Percentiles rank a stretch among this genome's conserved stretches.
These are phyloP conservation scores for Alloascoidea africana DNA, from an alignment of 805 yeast species.

Conservation along the genomic window DNA sequence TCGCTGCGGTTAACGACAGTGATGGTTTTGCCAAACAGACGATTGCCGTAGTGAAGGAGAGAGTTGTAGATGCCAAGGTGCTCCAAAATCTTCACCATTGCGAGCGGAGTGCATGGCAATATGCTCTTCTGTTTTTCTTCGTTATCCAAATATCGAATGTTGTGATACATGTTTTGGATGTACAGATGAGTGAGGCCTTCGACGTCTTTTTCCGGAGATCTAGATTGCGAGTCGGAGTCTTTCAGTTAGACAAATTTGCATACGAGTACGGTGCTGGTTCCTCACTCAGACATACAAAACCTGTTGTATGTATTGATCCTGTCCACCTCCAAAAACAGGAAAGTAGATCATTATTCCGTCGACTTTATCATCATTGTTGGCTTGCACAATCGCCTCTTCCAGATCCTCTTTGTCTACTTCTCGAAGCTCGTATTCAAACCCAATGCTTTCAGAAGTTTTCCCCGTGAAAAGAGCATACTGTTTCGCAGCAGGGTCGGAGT, in stretches of 20 bases:
- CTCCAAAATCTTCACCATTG: slow-evolving; percentile 86
- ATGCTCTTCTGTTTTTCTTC: slow-evolving; percentile 59
- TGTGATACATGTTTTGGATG: slow-evolving; percentile 91
- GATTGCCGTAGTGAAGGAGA: slow-evolving; percentile 73
- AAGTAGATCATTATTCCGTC: slow-evolving; percentile 95
- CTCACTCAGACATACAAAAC: slow-evolving; percentile 34
- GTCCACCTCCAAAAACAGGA: slow-evolving; percentile 92
- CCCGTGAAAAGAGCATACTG: slow-evolving; percentile 96
- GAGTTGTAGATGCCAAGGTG: slow-evolving; percentile 78
- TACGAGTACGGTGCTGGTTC: no score
- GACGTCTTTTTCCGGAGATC: slow-evolving; percentile 78
- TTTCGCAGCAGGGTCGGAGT: slow-evolving; percentile 86
- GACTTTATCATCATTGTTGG: slow-evolving; percentile 61
- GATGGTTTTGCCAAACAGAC: slow-evolving; percentile 84
- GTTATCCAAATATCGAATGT: slow-evolving; percentile 68
- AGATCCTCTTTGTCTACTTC: slow-evolving; percentile 66
- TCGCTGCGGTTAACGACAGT: slow-evolving; percentile 89
- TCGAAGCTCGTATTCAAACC: slow-evolving; percentile 70
- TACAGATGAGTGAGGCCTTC: slow-evolving; percentile 89
- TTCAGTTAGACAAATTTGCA: no score
- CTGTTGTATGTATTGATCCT: slow-evolving; percentile 92
- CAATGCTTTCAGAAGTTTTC: slow-evolving; percentile 74
- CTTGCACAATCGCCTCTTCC: slow-evolving; percentile 70
- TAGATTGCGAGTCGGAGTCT: no score
- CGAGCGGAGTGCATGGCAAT: slow-evolving; percentile 93